Evolutionary conservation across 495 filamentous ascomycete species (phyloP).

Genomic region (Immersiella caudata): DNA sequence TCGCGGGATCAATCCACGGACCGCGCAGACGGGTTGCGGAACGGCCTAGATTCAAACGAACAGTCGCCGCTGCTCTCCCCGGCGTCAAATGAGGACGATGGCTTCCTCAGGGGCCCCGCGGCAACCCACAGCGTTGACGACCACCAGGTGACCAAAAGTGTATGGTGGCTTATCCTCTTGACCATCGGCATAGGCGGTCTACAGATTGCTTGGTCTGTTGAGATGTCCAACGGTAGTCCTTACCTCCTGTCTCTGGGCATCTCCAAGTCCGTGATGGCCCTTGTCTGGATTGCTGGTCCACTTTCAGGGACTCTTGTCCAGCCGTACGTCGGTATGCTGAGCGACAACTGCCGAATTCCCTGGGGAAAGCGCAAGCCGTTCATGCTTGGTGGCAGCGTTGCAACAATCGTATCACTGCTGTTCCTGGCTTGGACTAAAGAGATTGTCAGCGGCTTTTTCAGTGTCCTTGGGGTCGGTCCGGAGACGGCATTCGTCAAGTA

Average conservation of each 20-base stretch:
- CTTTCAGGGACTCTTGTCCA: conserved; percentile 85
- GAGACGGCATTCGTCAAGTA: conserved; percentile 62
- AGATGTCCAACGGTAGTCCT: conserved; percentile 81
- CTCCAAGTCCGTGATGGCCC: conserved; percentile 88
- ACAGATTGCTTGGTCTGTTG: conserved; percentile 93
- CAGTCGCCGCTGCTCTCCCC: conserved; percentile 62
- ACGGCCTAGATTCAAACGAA: conserved; percentile 50
- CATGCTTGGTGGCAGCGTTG: conserved; percentile 74
- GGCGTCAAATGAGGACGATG: conserved; percentile 42
- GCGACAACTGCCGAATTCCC: conserved; percentile 76
- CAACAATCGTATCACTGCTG: conserved; percentile 74
- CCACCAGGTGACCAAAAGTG: conserved; percentile 67
- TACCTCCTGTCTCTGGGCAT: conserved; percentile 74
- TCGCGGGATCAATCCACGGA: conserved; percentile 18
- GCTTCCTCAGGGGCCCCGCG: conserved; percentile 39
- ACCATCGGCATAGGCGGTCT: conserved; percentile 83
- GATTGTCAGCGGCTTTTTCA: conserved; percentile 68
- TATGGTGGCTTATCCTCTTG: conserved; percentile 79
- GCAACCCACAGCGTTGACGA: conserved; percentile 44
- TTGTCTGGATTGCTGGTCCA: conserved; percentile 93
- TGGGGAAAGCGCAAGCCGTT: conserved; percentile 91
- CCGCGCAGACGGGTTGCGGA: conserved; percentile 18
- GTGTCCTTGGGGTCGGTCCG: conserved; percentile 69
- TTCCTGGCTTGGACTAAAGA: conserved; percentile 81
- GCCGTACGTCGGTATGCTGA: conserved; percentile 90